Conservation (phyloP, 768 basidiomycete genomes). For the Sistotremastrum niveocremeum region DNA sequence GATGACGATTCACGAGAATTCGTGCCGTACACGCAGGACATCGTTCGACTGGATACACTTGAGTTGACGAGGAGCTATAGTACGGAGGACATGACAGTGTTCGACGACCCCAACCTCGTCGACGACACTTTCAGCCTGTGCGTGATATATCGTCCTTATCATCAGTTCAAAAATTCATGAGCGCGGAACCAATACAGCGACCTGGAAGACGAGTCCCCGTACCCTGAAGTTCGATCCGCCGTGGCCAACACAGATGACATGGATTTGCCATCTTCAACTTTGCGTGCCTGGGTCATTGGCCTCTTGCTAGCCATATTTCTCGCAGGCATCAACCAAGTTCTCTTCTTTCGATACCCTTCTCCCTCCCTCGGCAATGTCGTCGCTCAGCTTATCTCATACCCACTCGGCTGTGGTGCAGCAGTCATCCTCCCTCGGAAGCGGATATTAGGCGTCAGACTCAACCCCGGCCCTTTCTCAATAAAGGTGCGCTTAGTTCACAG, state of each 20-base stretch:
- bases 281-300: slow-evolving; percentile 26
- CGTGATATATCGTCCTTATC: slow-evolving; percentile 3
- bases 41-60: not conserved
- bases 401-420: slow-evolving; percentile 11
- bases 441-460: slow-evolving; percentile 16
- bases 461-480: slow-evolving; percentile 17
- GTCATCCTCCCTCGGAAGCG: slow-evolving; percentile 1
- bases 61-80: not conserved
- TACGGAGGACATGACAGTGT: slow-evolving; percentile 9
- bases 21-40: not conserved
- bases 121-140: slow-evolving; percentile 11
- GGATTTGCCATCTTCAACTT: slow-evolving; percentile 21
- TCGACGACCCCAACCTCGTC: slow-evolving; percentile 24
- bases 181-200: not conserved
- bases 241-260: slow-evolving; percentile 37
- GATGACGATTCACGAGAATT: too few species aligned
- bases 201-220: slow-evolving; percentile 33
- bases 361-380: slow-evolving; percentile 15
- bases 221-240: slow-evolving; percentile 38
- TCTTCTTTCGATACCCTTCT: slow-evolving; percentile 13
- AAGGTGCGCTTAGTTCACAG: slow-evolving; percentile 12
- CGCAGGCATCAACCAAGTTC: slow-evolving; percentile 6
- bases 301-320: slow-evolving; percentile 10
- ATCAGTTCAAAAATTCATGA: not conserved
- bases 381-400: slow-evolving; percentile 19